These are phyloP conservation scores for Cryptococcus wingfieldii DNA, from an alignment of 1,284 basidiomycete genomes.

Conservation along the genomic window DNA sequence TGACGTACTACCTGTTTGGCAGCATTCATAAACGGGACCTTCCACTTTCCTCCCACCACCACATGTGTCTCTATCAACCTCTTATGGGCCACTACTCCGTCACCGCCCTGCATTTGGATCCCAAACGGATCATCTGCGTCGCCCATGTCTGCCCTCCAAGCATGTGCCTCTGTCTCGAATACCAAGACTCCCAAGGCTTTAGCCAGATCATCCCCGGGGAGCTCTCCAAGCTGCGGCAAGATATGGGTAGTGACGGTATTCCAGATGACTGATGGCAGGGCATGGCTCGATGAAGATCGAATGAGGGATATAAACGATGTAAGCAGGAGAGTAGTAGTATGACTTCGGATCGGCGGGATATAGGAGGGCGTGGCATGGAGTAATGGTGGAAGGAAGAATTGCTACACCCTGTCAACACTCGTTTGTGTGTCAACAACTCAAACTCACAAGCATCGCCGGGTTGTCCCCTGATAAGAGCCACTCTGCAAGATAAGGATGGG, in stretches of 20 bases:
- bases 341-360: slow-evolving; percentile 25
- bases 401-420: slow-evolving; percentile 10
- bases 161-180: slow-evolving; percentile 20
- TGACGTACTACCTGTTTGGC: slow-evolving; percentile 10
- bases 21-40: slow-evolving; percentile 3
- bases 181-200: slow-evolving; percentile 15
- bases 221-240: slow-evolving; percentile 13
- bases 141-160: slow-evolving; percentile 1
- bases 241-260: slow-evolving; percentile 4
- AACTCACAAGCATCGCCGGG: slow-evolving; percentile 23
- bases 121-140: slow-evolving; percentile 9
- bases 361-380: slow-evolving; percentile 30
- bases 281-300: slow-evolving; percentile 4
- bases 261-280: slow-evolving; percentile 14
- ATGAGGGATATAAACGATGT: slow-evolving; percentile 19
- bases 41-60: slow-evolving; percentile 1
- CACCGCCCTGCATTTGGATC: slow-evolving; percentile 7
- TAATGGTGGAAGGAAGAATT: slow-evolving; percentile 29
- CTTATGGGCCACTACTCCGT: slow-evolving; percentile 3
- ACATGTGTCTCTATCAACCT: not conserved
- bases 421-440: too few relatives aligned
- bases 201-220: slow-evolving; percentile 14
- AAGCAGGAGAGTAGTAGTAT: slow-evolving; percentile 20
- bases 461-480: slow-evolving; percentile 28
- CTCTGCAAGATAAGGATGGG: slow-evolving; percentile 12